Evolutionary conservation across 1,139 yeast genomes (phyloP).

Genomic region (Sugiyamaella castrensis): DNA sequence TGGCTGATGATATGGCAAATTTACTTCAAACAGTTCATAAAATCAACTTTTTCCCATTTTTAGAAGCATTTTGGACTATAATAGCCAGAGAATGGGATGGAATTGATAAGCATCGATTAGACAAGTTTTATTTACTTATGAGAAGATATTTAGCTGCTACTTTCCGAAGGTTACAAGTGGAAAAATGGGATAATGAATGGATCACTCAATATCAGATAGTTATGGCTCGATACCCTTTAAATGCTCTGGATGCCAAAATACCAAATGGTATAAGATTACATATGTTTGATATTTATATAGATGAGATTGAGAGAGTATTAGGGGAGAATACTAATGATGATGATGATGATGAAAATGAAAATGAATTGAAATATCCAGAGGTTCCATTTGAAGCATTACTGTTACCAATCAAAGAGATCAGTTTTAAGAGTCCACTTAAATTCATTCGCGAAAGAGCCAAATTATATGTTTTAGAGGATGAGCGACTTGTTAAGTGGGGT

Average conservation of each 20-base stretch:
- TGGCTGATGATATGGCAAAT: conserved; percentile 71
- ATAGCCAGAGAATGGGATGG: conserved; percentile 79
- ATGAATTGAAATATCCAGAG: conserved; percentile 10
- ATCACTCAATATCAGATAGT: conserved; percentile 48
- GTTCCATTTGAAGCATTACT: conserved; percentile 58
- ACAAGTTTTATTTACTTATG: conserved; percentile 76
- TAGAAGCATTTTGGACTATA: conserved; percentile 78
- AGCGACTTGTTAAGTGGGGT: conserved; percentile 65
- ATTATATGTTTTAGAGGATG: conserved; percentile 64
- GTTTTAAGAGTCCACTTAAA: conserved; percentile 52
- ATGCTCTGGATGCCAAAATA: conserved; percentile 42
- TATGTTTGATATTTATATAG: conserved; percentile 76
- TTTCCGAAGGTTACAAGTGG: conserved; percentile 52
- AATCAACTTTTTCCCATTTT: conserved; percentile 50
- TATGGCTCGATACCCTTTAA: conserved; percentile 39
- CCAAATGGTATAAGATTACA: conserved; percentile 84
- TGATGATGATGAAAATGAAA: conserved; percentile 25
- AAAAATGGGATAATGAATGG: conserved; percentile 55
- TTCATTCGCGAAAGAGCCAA: conserved; percentile 63
- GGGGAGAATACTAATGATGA: conserved; percentile 41
- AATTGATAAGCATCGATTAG: conserved; percentile 74
- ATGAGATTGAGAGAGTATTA: conserved; percentile 72
- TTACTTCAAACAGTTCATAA: conserved; percentile 47
- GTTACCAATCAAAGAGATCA: conserved; percentile 56
- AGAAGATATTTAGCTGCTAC: conserved; percentile 72